phyloP scores from a whole-genome alignment of 805 yeast species.

The Saccharomycopsis fibuligera region DNA sequence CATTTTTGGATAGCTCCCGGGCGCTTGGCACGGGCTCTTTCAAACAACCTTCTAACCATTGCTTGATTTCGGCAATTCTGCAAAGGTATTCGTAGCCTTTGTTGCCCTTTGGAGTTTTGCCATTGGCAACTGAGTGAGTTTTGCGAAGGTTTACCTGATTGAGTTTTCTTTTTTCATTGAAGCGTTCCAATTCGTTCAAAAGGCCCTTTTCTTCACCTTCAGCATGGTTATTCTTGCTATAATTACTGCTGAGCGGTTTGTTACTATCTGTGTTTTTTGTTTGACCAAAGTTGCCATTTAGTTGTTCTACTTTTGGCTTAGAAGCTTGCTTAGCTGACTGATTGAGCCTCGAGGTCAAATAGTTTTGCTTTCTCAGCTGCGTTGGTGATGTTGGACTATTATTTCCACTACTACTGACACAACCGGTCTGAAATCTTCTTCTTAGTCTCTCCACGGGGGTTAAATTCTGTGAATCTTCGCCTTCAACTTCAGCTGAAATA shows the following conservation, averaged over 20 bases:
- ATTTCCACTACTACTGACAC: background rate
- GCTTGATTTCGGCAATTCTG: slow-evolving; percentile 70
- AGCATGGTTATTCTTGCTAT: background rate
- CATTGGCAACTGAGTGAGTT: slow-evolving; percentile 7
- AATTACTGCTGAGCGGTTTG: too few relatives aligned
- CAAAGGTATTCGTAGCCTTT: slow-evolving; percentile 73
- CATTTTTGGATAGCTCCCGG: slow-evolving; percentile 50
- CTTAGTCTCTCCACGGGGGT: slow-evolving; percentile 7
- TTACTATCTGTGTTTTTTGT: background rate
- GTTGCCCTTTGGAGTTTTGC: slow-evolving; percentile 16
- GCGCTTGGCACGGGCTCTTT: slow-evolving; percentile 51
- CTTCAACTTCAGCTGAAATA: background rate
- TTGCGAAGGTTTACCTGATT: slow-evolving; percentile 11
- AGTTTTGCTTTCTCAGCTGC: too few relatives aligned
- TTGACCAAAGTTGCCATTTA: background rate
- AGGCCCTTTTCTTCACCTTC: too few relatives aligned
- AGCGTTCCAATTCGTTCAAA: slow-evolving; percentile 10
- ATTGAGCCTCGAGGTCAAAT: too few relatives aligned
- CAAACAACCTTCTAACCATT: slow-evolving; percentile 69
- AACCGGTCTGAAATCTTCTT: too few relatives aligned
- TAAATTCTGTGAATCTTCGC: slow-evolving; percentile 2
- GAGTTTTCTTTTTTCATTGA: slow-evolving; percentile 9
- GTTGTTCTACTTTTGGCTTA: background rate
- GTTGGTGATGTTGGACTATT: background rate
- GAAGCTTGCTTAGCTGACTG: background rate